phyloP scores from a whole-genome alignment of 768 basidiomycete species.

The Leccinum uliginosum region DNA sequence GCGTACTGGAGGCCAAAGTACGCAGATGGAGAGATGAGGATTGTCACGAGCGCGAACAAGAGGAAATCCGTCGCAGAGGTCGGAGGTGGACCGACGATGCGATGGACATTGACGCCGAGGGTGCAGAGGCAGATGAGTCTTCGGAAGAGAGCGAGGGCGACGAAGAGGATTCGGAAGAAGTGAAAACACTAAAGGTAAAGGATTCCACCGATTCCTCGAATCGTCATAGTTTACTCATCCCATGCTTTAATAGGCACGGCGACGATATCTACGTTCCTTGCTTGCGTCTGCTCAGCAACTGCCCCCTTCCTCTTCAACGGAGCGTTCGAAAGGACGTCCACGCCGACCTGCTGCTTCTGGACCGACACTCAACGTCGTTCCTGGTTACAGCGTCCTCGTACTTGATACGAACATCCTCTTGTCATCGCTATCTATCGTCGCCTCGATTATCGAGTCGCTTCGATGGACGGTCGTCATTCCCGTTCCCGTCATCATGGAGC shows the following conservation, averaged over 20 bases:
- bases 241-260: conserved; percentile 50
- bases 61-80: conserved; percentile 60
- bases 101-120: conserved; percentile 69
- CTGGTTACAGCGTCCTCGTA: conserved; percentile 88
- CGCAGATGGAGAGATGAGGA: conserved; percentile 68
- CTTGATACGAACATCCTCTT: conserved; percentile 95
- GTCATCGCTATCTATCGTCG: conserved; percentile 70
- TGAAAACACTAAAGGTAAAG: conserved; percentile 75
- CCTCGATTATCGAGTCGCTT: conserved; percentile 71
- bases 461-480: conserved; percentile 90
- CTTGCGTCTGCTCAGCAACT: conserved; percentile 43
- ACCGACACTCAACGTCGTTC: conserved; percentile 52
- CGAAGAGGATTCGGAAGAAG: conserved; percentile 65
- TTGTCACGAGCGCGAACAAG: conserved; percentile 58
- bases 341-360: conserved; percentile 31
- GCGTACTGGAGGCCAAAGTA: conserved; percentile 64
- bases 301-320: conserved; percentile 21
- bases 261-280: conserved; percentile 69
- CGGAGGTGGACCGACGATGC: conserved; percentile 61
- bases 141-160: conserved; percentile 47
- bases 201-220: neutral
- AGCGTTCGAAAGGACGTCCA: conserved; percentile 26
- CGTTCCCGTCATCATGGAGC: conserved; percentile 93
- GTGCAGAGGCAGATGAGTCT: conserved; percentile 43
- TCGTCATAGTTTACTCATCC: conserved; percentile 7